phyloP scores from a whole-genome alignment of 2,329 filamentous ascomycete genomes.

The Dothiorella sarmentorum region DNA sequence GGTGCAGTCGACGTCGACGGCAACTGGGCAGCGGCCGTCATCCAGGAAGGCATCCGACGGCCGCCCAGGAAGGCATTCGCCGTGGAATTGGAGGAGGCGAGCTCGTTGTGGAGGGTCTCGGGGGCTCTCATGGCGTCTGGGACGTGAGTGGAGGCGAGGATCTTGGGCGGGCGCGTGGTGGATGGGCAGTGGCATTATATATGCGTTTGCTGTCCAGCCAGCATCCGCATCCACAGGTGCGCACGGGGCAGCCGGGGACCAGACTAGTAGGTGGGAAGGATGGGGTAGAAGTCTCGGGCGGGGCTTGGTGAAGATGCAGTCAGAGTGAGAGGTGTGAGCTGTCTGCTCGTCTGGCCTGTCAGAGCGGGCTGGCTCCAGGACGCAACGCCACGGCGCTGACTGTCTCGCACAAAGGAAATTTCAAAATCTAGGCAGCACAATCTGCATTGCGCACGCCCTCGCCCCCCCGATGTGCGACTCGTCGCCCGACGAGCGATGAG shows the following conservation, averaged over 20 bases:
- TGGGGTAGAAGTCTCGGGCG: not conserved
- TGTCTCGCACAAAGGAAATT: not conserved
- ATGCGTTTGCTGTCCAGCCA: not conserved
- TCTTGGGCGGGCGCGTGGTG: not conserved
- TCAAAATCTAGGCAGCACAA: not conserved
- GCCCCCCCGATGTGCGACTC: not conserved
- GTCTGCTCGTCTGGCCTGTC: not conserved
- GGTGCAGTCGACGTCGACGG: not conserved
- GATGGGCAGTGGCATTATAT: not conserved
- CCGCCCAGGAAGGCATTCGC: constrained; percentile 17
- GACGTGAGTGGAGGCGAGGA: not conserved
- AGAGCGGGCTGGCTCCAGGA: not conserved
- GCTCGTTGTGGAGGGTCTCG: not conserved
- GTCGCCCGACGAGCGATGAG: not conserved
- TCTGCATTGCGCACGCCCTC: not conserved
- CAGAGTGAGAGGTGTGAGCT: constrained; percentile 9
- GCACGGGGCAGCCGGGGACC: not conserved
- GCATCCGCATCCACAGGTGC: not conserved
- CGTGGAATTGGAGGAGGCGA: constrained; percentile 14
- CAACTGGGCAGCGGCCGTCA: not conserved
- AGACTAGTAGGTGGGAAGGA: no score
- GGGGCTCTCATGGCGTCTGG: constrained; percentile 3
- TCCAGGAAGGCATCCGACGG: constrained; percentile 5
- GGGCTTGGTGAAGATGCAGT: no score
- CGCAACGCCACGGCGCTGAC: not conserved